Evolutionary conservation across 371 early-diverging fungal genomes (phyloP), one percentile per base, ranked within the genome.

Genomic region (Apophysomyces ossiformis): DNA sequence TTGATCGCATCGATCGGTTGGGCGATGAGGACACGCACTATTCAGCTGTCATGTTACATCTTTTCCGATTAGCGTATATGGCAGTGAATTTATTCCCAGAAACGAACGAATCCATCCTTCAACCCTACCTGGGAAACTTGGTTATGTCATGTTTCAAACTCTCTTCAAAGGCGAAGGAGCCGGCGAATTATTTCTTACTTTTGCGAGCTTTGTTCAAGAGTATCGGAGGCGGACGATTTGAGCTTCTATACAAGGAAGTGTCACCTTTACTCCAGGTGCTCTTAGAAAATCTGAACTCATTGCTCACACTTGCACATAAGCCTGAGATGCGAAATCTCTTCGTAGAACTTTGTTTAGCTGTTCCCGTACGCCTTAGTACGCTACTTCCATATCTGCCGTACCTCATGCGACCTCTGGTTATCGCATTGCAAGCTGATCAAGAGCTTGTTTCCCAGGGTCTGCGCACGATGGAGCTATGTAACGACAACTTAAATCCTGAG

Each of bases 401-500:
- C 63, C 72, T 99, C 70, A 97, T 99, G 98, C 92, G 93, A 50
- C 99, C 99, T 12, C 85, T 99, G 8, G 95, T 97, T 2, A 79
- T 96, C 58, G 96, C 99, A 0, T 84, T 99, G 13, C 91, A 95
- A 70, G 90, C 95, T 0, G 94, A 94, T 43, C 89, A 93, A 13
- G 96, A 98, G 32, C 87, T 99, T 7, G 96, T 97, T 8, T 91
- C 89, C 26, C 98, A 98, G 75, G 99, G 97, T 5, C 79, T 99
- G 60, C 89, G 99, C 41, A 98, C 97, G 0, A 88, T 99, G 61
- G 99, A 99, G 77, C 85, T 97, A 5, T 99, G 99, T 76, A 94
- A 99, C 54, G 99, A 99, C 74, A 99, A 99, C 69, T 75, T 99
- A 35, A 97, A 96, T 2, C 93, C 94, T 39, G 99, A 99, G 63